Base-by-base conservation (phyloP, 306 rosid species). In the Luffa acutangula region DNA sequence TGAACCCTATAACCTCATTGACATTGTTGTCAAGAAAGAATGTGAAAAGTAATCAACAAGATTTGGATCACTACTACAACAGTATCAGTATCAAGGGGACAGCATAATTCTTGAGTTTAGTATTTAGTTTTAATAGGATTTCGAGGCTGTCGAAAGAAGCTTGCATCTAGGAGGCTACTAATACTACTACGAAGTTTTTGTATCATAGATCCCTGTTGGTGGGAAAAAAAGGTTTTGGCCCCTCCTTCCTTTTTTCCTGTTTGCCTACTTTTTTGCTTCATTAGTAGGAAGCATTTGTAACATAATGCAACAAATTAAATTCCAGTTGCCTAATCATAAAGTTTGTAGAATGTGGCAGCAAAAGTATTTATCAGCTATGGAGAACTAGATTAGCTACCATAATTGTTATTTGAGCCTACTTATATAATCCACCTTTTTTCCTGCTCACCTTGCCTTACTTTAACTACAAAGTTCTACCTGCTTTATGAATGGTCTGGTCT, bases 1-100 rank as follows among this genome's bases (percentile, higher is more conserved):
- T 2, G 90, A 90, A 17, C 97, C 98, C 76, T 81, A 77, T 56
- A 18, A 78, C n/a, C 83, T 86, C 75, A 41, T 77, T 57, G 62
- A 81, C 84, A 72, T 89, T 9, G 64, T 46, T 76, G 85, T 91
- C 54, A 79, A 70, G 43, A 84, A 84, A 59, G 87, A 82, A 17
- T 79, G 67, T 64, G 77, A 75, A 86, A 71, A 74, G 80, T 80
- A 31, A 80, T 64, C 79, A 25, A 11, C 46, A 54, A 64, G 49
- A 18, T 34, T 7, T 33, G 52, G 56, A 76, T 43, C 78, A 37
- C 33, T 56, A 39, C 45, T 62, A 6, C 18, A 39, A 49, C 76
- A 81, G 36, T 46, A 43, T 25, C n/a, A 21, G 31, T 25, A 25
- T 25, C 31, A 46, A 11, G 18, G 37, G 57, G 13, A 20, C 4